phyloP scores from a whole-genome alignment of 1,284 basidiomycete species.

The Coniferiporia weirii region DNA sequence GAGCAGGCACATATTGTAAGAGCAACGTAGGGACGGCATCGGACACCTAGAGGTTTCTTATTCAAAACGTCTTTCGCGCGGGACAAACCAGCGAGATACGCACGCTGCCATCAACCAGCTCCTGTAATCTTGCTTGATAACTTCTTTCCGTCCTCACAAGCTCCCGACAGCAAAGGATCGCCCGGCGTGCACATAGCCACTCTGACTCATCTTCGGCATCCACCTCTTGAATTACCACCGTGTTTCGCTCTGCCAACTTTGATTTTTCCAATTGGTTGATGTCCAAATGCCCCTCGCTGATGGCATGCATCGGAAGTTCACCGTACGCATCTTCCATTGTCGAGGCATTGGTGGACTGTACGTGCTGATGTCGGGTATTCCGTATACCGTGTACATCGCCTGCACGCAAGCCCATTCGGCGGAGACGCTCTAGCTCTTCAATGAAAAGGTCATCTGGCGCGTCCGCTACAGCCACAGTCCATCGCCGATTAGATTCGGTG shows the following conservation, averaged over 20 bases:
- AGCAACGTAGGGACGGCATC: conserved; percentile 49
- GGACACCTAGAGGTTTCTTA: conserved; percentile 27
- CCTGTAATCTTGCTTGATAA: conserved; percentile 48
- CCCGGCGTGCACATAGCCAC: conserved; percentile 52
- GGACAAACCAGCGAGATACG: conserved; percentile 17
- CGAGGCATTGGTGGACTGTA: conserved; percentile 3
- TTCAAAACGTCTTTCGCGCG: background rate
- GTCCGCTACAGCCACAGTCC: conserved; percentile 35
- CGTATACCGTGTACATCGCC: conserved; percentile 21
- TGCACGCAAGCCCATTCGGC: conserved; percentile 26
- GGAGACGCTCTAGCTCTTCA: conserved; percentile 32
- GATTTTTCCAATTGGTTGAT: background rate
- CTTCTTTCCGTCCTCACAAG: conserved; percentile 61
- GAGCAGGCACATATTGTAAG: conserved; percentile 43
- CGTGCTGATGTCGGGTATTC: background rate
- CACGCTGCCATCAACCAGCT: conserved; percentile 40
- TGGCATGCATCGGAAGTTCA: conserved; percentile 21
- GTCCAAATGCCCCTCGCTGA: conserved; percentile 3
- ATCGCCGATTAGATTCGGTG: conserved; percentile 25
- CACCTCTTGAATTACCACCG: conserved; percentile 4
- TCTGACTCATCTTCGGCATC: conserved; percentile 27
- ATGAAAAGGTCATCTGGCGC: conserved; percentile 34
- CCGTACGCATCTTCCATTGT: conserved; percentile 24
- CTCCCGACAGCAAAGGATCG: conserved; percentile 55
- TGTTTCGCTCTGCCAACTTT: conserved; percentile 10